Evolutionary conservation across 768 basidiomycete genomes (phyloP), one percentile per base, ranked within the genome.

Genomic region (Lactifluus hygrophoroides): DNA sequence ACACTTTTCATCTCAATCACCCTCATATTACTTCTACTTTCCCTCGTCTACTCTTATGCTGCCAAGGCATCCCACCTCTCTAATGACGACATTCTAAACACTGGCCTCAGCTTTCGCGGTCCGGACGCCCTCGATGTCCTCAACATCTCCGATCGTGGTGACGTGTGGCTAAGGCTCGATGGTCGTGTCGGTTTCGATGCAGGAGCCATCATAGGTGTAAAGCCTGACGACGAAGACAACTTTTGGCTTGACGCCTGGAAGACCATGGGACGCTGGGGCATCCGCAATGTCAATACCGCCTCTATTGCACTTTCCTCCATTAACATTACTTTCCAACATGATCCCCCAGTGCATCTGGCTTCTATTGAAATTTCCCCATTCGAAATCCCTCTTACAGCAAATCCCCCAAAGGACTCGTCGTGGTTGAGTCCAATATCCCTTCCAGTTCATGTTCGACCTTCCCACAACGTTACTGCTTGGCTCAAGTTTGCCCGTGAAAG

Each of bases 41-140:
- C 86, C 17, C 71, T 88, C 9, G 84, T 81, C 5, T 86, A 80
- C 74, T 82, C 83, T 3, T 90, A 88, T 64, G 80, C 83, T 19
- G 74, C 84, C 17, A 75, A 75, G 32, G 80, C 79, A 0, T 76
- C 80, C 14, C 68, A 70, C 55, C 65, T 82, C 16, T 78, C 82
- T 3, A 75, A 83, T 13, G 78, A 87, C 60, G 80, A 82, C 61
- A 68, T 88, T 54, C 67, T 88, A 35, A 71, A 80, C 38, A 72
- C 76, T 14, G 79, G 79, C 19, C 65, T 90, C 16, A 75, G 80
- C 10, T 70, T 86, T 45, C 69, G 74, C 43, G 85, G 85, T 1
- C 87, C 88, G 0, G 79, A 83, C 64, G 71, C 75, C 25, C 70
- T 90, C 43, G 75, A 85, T 57, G 76, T 90, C 2, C 70, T 86